Evolutionary conservation across 106 monocot species (phyloP).

Genomic region (Allium fistulosum): DNA sequence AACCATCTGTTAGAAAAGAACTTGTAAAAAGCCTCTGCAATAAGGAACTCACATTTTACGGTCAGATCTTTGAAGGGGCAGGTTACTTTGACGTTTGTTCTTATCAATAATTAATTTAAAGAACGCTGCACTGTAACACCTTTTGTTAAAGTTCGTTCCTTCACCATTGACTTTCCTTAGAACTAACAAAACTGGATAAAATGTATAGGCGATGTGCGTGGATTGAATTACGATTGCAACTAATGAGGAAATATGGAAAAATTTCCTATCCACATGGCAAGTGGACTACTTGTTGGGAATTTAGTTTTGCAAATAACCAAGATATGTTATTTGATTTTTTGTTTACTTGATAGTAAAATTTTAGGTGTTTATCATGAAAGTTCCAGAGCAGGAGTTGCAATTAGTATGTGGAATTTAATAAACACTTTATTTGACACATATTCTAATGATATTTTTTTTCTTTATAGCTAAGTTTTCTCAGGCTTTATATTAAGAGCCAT

Average conservation of each 20-base stretch:
- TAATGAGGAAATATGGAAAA: constrained; percentile 99
- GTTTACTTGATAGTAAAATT: not conserved
- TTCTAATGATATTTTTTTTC: too few species aligned
- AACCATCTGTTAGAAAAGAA: constrained; percentile 95
- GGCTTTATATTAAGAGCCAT: too few species aligned
- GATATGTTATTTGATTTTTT: constrained; percentile 25
- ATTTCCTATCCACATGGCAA: constrained; percentile 87
- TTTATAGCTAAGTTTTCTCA: too few species aligned
- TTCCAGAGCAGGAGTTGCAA: too few species aligned
- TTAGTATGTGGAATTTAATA: too few species aligned
- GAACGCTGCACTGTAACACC: not conserved
- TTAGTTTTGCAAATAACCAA: constrained; percentile 95
- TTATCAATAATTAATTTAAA: too few species aligned
- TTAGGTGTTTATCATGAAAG: too few species aligned
- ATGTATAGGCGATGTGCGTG: constrained; percentile 95
- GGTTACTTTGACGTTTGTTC: constrained; percentile 21
- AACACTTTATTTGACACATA: too few species aligned
- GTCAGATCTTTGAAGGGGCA: constrained; percentile 98
- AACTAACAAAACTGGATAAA: constrained; percentile 94
- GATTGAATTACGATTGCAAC: constrained; percentile 84
- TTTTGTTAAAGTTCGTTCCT: constrained; percentile 1
- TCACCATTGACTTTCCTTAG: constrained; percentile 16
- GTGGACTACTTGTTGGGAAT: constrained; percentile 93
- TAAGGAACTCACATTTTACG: constrained; percentile 93
- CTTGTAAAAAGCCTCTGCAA: constrained; percentile 88